Evolutionary conservation across 176 grass and related monocot species (phyloP).

Genomic region (Carex scoparia): DNA sequence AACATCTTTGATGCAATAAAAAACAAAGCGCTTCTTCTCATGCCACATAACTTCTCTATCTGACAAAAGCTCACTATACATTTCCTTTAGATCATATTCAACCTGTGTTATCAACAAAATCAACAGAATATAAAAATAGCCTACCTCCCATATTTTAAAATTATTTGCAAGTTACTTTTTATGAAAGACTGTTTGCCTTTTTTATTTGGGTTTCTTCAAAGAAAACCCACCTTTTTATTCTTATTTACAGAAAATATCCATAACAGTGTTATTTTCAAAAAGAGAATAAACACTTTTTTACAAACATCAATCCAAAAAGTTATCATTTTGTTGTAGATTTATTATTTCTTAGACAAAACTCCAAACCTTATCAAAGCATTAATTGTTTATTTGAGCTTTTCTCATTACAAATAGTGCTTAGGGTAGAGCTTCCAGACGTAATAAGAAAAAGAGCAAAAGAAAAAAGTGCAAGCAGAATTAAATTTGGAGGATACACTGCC

Average conservation of each 20-base stretch:
- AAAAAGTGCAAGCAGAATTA: not conserved
- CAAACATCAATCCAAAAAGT: not conserved
- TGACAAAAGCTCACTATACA: conserved; percentile 49
- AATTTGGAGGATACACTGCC: not conserved
- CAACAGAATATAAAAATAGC: conserved; percentile 13
- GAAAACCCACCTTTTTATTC: not conserved
- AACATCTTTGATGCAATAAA: conserved; percentile 49
- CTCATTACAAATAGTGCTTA: not conserved
- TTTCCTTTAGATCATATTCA: conserved; percentile 57
- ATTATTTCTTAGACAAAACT: not conserved
- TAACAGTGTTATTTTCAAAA: not conserved
- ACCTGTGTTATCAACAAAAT: conserved; percentile 33
- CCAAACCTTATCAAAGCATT: not conserved
- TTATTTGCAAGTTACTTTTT: not conserved
- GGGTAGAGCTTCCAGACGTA: not conserved
- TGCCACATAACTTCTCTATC: conserved; percentile 54
- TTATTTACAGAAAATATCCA: not conserved
- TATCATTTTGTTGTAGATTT: not conserved
- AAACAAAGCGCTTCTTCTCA: conserved; percentile 51
- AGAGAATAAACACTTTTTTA: not conserved
- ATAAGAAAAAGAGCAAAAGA: not conserved
- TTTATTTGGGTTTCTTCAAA: not conserved
- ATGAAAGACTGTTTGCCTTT: conserved; percentile 5
- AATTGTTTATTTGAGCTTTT: not conserved
- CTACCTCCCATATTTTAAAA: not conserved